A percentile compares a stretch with the other conserved stretches of the same genome.
These are phyloP conservation scores for Yamadazyma sp. DNA, from an alignment of 805 yeast species.

Conservation along the genomic window DNA sequence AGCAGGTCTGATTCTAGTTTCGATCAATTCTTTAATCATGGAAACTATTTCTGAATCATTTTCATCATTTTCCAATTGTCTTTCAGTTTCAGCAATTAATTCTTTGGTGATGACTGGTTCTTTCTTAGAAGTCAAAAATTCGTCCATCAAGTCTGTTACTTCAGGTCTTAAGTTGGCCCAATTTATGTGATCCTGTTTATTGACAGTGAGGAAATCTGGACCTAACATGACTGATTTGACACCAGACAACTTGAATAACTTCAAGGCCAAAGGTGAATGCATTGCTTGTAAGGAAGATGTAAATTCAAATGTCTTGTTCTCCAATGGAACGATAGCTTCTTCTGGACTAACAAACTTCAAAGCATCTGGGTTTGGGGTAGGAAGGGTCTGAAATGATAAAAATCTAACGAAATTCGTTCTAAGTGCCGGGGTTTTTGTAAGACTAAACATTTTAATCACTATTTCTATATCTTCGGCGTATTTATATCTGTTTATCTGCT, in stretches of 20 bases:
- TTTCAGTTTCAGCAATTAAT: conserved; percentile 35
- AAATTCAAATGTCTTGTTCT: conserved; percentile 49
- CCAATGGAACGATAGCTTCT: conserved; percentile 43
- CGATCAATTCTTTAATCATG: conserved; percentile 88
- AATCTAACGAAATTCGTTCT: neutral
- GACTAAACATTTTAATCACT: too few species aligned
- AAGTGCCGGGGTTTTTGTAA: too few species aligned
- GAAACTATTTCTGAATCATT: conserved; percentile 66
- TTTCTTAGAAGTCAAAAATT: conserved; percentile 34
- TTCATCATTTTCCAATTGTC: conserved; percentile 53
- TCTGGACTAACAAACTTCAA: conserved; percentile 59
- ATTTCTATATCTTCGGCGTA: neutral
- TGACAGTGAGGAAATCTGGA: conserved; percentile 68
- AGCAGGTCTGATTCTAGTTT: conserved; percentile 94
- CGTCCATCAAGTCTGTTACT: conserved; percentile 61
- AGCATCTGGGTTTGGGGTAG: conserved; percentile 78
- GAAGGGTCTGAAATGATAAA: conserved; percentile 42
- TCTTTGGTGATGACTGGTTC: conserved; percentile 42
- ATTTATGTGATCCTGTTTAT: conserved; percentile 55
- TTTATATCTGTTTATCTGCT: neutral
- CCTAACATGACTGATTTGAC: conserved; percentile 75
- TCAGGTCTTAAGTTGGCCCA: conserved; percentile 61
- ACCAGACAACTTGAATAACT: conserved; percentile 57
- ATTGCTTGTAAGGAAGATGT: conserved; percentile 52
- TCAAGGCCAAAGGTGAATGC: conserved; percentile 62